Evolutionary conservation across 495 filamentous ascomycete species (phyloP), one percentile per base, ranked within the genome.

Genomic region (Talaromyces borbonicus): DNA sequence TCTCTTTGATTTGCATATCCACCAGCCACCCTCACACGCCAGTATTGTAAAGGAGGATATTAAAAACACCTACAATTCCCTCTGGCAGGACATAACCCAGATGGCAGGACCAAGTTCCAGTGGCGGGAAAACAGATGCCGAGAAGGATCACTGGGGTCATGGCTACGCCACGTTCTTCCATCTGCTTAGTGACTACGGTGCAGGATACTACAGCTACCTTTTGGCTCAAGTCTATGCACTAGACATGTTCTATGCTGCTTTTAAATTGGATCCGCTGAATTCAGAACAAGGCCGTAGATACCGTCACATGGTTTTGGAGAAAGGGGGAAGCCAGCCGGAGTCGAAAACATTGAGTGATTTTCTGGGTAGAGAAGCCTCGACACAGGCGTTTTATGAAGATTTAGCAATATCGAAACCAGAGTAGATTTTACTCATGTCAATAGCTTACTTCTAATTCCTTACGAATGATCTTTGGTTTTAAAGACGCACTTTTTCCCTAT

Each of bases 1-100:
- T 41, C 82, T 81, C 55, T 85, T 82, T 63, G 86, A 92, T 53
- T 88, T 90, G 84, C 73, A 75, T 8, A 74, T 90, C 9, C 85
- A 92, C 63, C 74, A 81, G 26, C 80, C 84, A 12, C 63, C 69
- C 45, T 73, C 63, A 49, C 84, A 88, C 55, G 78, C 71, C 24
- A 74, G 79, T 18, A 72, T 83, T 14, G 76, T 83, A 57, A 59
- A 67, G 29, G 56, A 86, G 38, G 72, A 87, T 24, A 57, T 81
- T 3, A 75, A 77, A 25, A 71, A 75, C 22, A 65, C 81, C 22
- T 90, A 87, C 64, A 90, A 92, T 65, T 67, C 72, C 8, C 67
- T 92, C 31, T 73, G 84, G 31, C 73, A 70, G 26, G 72, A 84
- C 37, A 81, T 85, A 49, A 69, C 69, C 18, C 69, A 75, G 37